A percentile compares a stretch with the other conserved stretches of the same genome.
Conservation (phyloP, 2,329 filamentous ascomycete species). For the Neodidymelliopsis sp. region DNA sequence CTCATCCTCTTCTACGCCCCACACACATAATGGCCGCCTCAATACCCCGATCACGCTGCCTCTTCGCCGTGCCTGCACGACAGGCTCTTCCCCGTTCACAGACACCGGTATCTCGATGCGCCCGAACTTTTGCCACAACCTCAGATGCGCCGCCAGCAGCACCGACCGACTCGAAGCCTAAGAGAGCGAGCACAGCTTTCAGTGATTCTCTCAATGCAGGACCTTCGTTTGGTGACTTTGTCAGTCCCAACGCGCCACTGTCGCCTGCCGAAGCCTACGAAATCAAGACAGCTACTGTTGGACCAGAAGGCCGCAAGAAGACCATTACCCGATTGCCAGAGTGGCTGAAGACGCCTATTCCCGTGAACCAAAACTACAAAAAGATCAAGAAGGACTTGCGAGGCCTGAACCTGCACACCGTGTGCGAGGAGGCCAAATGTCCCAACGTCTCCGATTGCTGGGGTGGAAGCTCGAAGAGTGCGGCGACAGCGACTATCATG, state of each 20-base stretch:
- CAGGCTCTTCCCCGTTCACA: slow-evolving; percentile 26
- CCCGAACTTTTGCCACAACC: slow-evolving; percentile 45
- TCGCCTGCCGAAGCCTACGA: slow-evolving; percentile 63
- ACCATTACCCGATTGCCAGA: slow-evolving; percentile 79
- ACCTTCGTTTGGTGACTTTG: slow-evolving; percentile 70
- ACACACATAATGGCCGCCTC: slow-evolving; percentile 38
- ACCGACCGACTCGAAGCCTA: slow-evolving; percentile 34
- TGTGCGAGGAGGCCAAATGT: slow-evolving; percentile 96
- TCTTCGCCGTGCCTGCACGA: slow-evolving; percentile 32
- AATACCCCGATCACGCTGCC: slow-evolving; percentile 44
- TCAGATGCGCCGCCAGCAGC: slow-evolving; percentile 37
- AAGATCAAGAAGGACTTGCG: slow-evolving; percentile 93
- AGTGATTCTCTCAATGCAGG: slow-evolving; percentile 69
- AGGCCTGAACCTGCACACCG: slow-evolving; percentile 88
- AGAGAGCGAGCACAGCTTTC: slow-evolving; percentile 62
- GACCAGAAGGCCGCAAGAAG: slow-evolving; percentile 68
- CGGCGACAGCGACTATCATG: slow-evolving; percentile 98
- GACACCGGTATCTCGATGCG: slow-evolving; percentile 24
- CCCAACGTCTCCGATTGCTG: slow-evolving; percentile 98
- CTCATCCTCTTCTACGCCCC: neutral
- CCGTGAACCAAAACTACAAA: slow-evolving; percentile 85
- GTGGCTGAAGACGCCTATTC: slow-evolving; percentile 97
- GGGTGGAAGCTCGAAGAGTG: slow-evolving; percentile 87
- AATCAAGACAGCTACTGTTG: slow-evolving; percentile 67
- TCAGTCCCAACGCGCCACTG: slow-evolving; percentile 56